Base-by-base conservation (phyloP, 192 early-diverging fungal species). In the Umbelopsis ramanniana region DNA sequence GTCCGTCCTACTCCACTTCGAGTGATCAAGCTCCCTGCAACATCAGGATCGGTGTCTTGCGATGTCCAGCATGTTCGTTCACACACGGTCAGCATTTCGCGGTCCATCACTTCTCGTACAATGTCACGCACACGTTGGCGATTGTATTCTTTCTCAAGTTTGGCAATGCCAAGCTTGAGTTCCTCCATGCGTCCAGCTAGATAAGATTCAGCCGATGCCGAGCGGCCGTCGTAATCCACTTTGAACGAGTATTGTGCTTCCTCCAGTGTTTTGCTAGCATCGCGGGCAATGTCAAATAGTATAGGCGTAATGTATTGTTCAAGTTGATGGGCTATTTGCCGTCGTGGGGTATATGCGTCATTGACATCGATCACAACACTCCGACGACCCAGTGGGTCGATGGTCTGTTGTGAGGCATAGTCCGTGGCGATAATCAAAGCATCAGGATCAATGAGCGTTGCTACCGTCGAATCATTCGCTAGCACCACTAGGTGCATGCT, bases 231-330 rank as follows among this genome's bases (percentile, higher is more conserved):
- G 86, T 96, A 98, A 48, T 95, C 92, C 22, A 98, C 96, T 81
- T 98, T 98, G 86, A 95, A 95, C 81, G 96, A 93, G 77, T 98
- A 98, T 21, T 89, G 87, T 19, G 95, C 90, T 81, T 98, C 95
- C 52, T 96, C 94, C 52, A 98, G 85, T 35, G 29, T 26, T 17
- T 35, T 63, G 26, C 19, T n/a, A 7, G 57, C 57, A n/a, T 74
- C 57, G 8, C 57, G 57, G 37, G 57, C 26, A 37, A 63, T 63
- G 57, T 63, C 57, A 5, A 63, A 63, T 7, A 63, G 17, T 3
- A 63, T 38, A 37, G 57, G 57, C 3, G 57, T 63, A 17, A 63
- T 37, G 33, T 63, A 37, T 37, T 63, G 57, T 29, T 63, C 57
- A 12, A 63, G 57, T 11, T 26, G 57, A 35, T 63, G 33, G 12